A percentile compares a stretch with the other conserved stretches of the same genome.
Conservation (phyloP, 345 rosid species). For the Melaleuca alternifolia region DNA sequence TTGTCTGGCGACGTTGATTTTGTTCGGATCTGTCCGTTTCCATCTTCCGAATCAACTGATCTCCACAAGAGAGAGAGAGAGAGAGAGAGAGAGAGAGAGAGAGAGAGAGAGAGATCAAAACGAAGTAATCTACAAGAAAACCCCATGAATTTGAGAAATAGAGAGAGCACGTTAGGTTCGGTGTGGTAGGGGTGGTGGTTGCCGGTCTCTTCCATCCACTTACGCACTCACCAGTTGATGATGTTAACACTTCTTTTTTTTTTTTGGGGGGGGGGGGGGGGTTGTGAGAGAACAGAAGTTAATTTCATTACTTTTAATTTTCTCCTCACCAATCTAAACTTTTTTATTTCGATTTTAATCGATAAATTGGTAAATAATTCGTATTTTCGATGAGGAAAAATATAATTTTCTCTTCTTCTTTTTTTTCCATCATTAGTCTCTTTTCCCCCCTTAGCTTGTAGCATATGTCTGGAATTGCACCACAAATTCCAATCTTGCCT, state of each 20-base stretch:
- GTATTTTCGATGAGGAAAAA: neutral
- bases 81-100: neutral
- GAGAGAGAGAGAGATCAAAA: neutral
- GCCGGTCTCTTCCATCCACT: neutral
- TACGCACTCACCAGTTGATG: neutral
- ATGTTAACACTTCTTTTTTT: too few species aligned
- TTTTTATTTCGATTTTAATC: neutral
- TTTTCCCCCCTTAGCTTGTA: neutral
- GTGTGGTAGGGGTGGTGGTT: neutral
- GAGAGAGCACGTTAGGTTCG: neutral
- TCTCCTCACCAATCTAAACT: neutral
- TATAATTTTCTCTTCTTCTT: neutral
- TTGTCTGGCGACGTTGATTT: neutral
- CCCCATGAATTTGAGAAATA: neutral
- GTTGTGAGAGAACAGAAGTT: neutral
- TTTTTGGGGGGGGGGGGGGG: too few species aligned
- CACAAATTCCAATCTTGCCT: too few species aligned
- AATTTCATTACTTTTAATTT: neutral
- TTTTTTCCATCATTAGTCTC: neutral
- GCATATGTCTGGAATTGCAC: too few species aligned
- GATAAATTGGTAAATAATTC: neutral
- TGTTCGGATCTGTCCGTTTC: neutral
- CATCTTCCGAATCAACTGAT: neutral
- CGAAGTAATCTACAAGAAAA: neutral
- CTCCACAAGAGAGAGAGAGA: neutral